Evolutionary conservation across 2,329 filamentous ascomycete species (phyloP).

Genomic region (Colletotrichum chlorophyti): DNA sequence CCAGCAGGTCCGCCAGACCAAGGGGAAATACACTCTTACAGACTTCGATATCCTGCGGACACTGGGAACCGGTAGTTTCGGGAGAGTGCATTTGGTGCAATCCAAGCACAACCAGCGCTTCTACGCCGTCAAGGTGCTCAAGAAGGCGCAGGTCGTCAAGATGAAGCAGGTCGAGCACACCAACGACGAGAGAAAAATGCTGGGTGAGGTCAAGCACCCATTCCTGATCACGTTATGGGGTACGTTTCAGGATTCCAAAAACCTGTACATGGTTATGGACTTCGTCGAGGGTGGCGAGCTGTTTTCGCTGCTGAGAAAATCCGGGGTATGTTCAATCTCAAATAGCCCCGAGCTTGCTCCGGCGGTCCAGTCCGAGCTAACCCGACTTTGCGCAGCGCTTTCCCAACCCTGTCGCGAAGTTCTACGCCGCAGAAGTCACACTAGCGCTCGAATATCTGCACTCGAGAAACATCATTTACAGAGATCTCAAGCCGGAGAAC

Average conservation of each 20-base stretch:
- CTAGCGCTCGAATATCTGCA: conserved; percentile 95
- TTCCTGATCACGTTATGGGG: conserved; percentile 98
- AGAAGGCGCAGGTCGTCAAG: conserved; percentile 98
- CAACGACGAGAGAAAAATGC: conserved; percentile 95
- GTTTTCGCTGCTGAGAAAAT: conserved; percentile 94
- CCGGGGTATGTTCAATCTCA: conserved; percentile 66
- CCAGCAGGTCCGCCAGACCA: conserved; percentile 69
- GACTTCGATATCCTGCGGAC: conserved; percentile 93
- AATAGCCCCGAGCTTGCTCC: background rate
- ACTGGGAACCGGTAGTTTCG: conserved; percentile 95
- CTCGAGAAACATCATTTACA: conserved; percentile 94
- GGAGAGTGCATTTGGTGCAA: conserved; percentile 93
- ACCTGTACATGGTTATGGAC: conserved; percentile 99
- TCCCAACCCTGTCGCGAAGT: conserved; percentile 97
- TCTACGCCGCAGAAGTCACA: conserved; percentile 97
- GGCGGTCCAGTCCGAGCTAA: conserved; percentile 25
- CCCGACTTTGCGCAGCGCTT: conserved; percentile 73
- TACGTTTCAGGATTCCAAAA: conserved; percentile 94
- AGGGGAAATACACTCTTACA: conserved; percentile 93
- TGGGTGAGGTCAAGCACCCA: conserved; percentile 95
- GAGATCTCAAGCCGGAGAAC: conserved; percentile 96
- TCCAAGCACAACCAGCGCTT: conserved; percentile 98
- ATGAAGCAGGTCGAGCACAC: conserved; percentile 99
- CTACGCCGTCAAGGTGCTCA: conserved; percentile 98
- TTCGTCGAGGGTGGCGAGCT: conserved; percentile 98